Evolutionary conservation across 345 rosid species (phyloP), one percentile per base, ranked within the genome.

Genomic region (Erysimum cheiranthoides): DNA sequence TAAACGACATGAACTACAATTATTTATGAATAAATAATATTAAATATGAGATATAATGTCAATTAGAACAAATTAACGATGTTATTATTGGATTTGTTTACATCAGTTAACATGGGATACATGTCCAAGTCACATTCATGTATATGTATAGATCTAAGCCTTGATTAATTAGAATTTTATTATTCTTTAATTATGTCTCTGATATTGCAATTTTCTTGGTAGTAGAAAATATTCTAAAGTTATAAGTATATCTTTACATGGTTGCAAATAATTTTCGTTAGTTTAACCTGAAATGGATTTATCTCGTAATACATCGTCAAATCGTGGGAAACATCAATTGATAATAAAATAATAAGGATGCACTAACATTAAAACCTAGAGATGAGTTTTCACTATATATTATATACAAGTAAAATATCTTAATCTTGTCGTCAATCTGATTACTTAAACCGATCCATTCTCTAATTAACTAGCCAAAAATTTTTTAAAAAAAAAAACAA

Each of bases 101-200:
- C n/a, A n/a, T n/a, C n/a, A n/a, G n/a, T n/a, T n/a, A 70, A 21
- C 45, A 21, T 8, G 3, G 1, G 59, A 35, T 46, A 57, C 47
- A 45, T 59, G 58, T 69, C 40, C 63, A 69, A 39, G 28, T 39
- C 14, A 39, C 51, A 53, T 68, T 68, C 62, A 53, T 68, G 72
- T 25, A 68, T 14, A 40, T 14, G 61, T 52, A n/a, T 51, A 38
- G 47, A 40, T 73, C 61, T 12, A 39, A 38, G 31, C 17, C 39
- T 36, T 61, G 38, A 31, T 6, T 71, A 61, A 71, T 16, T 35
- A 46, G 25, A 16, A 16, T 2, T 36, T 34, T n/a, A 27, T 47
- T 34, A 36, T 43, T 32, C 38, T 60, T 38, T 21, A 21, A 21
- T 21, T 47, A 16, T 56, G 46, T 60, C 30, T 47, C 47, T 71